Conservation (phyloP, 306 rosid genomes). For the Vicia sativa region DNA sequence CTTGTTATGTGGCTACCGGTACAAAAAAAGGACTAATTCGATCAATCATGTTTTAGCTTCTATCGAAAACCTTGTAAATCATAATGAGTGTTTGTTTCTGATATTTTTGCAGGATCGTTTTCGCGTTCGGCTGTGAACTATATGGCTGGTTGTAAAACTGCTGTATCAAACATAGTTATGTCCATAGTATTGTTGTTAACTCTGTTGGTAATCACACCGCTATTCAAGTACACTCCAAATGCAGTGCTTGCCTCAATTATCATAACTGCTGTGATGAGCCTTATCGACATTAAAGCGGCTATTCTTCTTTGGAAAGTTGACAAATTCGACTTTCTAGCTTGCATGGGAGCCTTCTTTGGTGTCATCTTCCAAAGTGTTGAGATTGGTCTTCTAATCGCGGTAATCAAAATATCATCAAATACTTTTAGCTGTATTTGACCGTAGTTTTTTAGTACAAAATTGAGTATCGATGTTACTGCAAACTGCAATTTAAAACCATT, state of each 20-base stretch:
- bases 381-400: slow-evolving; percentile 81
- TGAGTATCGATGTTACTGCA: not conserved
- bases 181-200: slow-evolving; percentile 64
- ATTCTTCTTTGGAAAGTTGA: slow-evolving; percentile 76
- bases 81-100: not conserved
- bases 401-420: slow-evolving; percentile 28
- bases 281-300: slow-evolving; percentile 59
- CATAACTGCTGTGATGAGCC: slow-evolving; percentile 57
- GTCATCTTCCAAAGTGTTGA: slow-evolving; percentile 77
- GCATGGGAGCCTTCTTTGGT: slow-evolving; percentile 94
- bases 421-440: too few species aligned
- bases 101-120: slow-evolving; percentile 65
- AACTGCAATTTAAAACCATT: not conserved
- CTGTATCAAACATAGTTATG: slow-evolving; percentile 87
- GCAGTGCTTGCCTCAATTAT: slow-evolving; percentile 87
- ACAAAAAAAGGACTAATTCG: not conserved
- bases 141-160: slow-evolving; percentile 86
- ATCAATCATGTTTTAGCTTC: too few species aligned
- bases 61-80: too few species aligned
- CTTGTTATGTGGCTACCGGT: slow-evolving; percentile 87
- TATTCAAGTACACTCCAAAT: slow-evolving; percentile 84
- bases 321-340: slow-evolving; percentile 76
- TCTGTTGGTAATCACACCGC: slow-evolving; percentile 63
- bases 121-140: slow-evolving; percentile 87
- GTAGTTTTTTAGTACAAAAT: not conserved